Conservation (phyloP, 352 stramenopile genomes). For the Phytophthora capsici region DNA sequence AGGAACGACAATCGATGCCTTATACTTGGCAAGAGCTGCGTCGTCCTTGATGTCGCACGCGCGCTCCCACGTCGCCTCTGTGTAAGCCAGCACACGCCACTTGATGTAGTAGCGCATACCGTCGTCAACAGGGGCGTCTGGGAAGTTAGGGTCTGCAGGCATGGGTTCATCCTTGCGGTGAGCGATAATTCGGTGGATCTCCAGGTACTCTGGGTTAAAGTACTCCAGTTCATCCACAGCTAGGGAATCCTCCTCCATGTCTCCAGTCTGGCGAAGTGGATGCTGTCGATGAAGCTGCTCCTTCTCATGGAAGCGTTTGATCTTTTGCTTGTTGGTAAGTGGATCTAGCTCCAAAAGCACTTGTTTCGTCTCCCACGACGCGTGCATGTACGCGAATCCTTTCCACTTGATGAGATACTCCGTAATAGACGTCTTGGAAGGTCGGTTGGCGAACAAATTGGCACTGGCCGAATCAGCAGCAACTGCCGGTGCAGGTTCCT, state of each 20-base stretch:
- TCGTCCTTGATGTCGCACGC: conserved; percentile 90
- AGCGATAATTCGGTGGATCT: conserved; percentile 89
- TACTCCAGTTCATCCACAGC: conserved; percentile 75
- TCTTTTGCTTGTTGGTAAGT: conserved; percentile 86
- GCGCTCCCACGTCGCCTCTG: conserved; percentile 88
- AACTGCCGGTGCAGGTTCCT: conserved; percentile 26
- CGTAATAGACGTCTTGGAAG: conserved; percentile 43
- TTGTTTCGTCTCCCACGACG: conserved; percentile 82
- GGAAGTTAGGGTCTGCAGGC: conserved; percentile 51
- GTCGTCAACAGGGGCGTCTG: conserved; percentile 84
- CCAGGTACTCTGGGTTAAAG: conserved; percentile 91
- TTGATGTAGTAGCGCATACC: conserved; percentile 88
- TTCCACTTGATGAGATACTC: conserved; percentile 94
- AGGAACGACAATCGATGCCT: conserved; percentile 58
- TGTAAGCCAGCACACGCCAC: conserved; percentile 88
- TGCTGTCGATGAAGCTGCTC: conserved; percentile 53
- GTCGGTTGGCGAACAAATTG: conserved; percentile 48
- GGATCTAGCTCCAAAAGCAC: conserved; percentile 80
- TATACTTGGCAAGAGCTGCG: conserved; percentile 79
- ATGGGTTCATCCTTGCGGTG: conserved; percentile 75
- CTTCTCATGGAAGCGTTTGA: conserved; percentile 91
- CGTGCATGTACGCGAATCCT: conserved; percentile 90
- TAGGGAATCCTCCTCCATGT: conserved; percentile 43
- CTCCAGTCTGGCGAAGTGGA: conserved; percentile 50
- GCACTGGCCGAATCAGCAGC: conserved; percentile 37